These are phyloP conservation scores for Brassica cretica DNA, from an alignment of 345 rosid genomes.

Conservation along the genomic window DNA sequence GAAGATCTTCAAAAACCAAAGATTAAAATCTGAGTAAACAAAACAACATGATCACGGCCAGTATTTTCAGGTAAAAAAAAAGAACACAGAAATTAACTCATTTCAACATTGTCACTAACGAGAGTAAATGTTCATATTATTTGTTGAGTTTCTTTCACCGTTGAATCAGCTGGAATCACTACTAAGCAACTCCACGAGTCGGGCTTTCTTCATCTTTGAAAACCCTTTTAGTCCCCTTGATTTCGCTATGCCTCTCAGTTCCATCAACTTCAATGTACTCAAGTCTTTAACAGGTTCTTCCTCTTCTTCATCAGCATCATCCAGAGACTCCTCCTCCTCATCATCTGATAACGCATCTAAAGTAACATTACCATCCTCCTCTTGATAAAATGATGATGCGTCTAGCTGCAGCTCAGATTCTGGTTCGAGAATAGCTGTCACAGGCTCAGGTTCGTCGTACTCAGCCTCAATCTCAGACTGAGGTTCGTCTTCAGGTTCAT, in stretches of 20 bases:
- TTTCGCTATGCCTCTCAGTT: slow-evolving; percentile 75
- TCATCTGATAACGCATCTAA: slow-evolving; percentile 41
- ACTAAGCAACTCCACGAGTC: slow-evolving; percentile 59
- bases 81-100: slow-evolving; percentile 11
- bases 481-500: slow-evolving; percentile 41
- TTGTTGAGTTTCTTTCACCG: slow-evolving; percentile 11
- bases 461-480: slow-evolving; percentile 38
- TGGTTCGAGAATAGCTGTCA: slow-evolving; percentile 38
- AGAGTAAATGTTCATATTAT: slow-evolving; percentile 11
- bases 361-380: slow-evolving; percentile 27
- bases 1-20: neutral
- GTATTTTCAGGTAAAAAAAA: neutral
- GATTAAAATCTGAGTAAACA: neutral
- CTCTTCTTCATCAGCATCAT: slow-evolving; percentile 37
- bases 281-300: slow-evolving; percentile 45
- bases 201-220: slow-evolving; percentile 83
- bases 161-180: slow-evolving; percentile 31
- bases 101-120: neutral
- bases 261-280: slow-evolving; percentile 61
- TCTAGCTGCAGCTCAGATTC: slow-evolving; percentile 32
- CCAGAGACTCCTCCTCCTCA: slow-evolving; percentile 37
- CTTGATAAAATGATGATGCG: slow-evolving; percentile 33
- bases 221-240: slow-evolving; percentile 75
- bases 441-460: slow-evolving; percentile 34
- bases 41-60: neutral